Evolutionary conservation across 768 basidiomycete genomes (phyloP), one percentile per base, ranked within the genome.

Genomic region (Trametes cingulata): DNA sequence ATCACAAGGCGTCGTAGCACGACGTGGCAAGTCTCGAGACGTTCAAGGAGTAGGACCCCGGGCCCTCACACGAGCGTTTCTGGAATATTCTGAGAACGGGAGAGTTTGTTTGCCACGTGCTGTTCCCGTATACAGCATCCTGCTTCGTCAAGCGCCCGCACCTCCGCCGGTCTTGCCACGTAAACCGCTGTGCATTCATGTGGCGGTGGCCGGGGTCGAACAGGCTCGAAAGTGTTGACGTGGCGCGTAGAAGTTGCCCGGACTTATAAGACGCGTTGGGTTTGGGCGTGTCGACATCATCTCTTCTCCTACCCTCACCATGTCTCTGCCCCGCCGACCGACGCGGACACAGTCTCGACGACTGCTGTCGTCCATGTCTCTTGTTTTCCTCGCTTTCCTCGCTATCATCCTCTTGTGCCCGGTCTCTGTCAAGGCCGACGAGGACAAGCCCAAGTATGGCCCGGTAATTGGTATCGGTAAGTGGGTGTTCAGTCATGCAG

Each of bases 391-490:
- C 50, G 68, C 71, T 68, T 73, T 91, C 74, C 65, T 92, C 62
- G 89, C 92, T 58, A 68, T 94, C 71, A 70, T 92, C 72, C 85
- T 84, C 72, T 77, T 93, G 64, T 85, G 83, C 68, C 88, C 91
- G 17, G 77, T 82, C 39, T 78, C 79, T 33, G 83, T 80, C 55
- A 77, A 74, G 51, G 93, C 91, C 45, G 85, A 89, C 65, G 75
- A 74, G 37, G 77, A 78, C 64, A 82, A 83, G 65, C 77, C 86
- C 29, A 90, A 95, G 69, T 95, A 91, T 74, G 94, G 95, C 57
- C 90, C 90, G 37, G 93, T 96, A 39, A 96, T 96, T 72, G 95
- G 92, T 83, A 92, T 93, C 71, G 90, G 89, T 91, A 65, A 48
- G 86, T 70, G 1, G 29, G 1, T 77, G 1, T 17, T 19, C 15